Conservation (phyloP, 768 basidiomycete genomes). For the Auriscalpium microsporum region DNA sequence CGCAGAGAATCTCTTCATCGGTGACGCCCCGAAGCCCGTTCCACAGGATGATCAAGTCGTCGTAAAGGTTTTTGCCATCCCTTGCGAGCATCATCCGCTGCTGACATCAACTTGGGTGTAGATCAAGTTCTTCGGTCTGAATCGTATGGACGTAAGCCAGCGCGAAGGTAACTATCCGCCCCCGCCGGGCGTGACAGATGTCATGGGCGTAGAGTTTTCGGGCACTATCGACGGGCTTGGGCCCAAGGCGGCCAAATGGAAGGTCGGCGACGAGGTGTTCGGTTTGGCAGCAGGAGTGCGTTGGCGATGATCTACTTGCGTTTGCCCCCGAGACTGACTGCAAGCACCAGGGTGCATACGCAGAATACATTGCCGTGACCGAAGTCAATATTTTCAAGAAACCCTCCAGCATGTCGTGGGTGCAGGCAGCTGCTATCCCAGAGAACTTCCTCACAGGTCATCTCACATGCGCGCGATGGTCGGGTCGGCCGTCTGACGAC, state of each 20-base stretch:
- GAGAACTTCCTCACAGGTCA: conserved; percentile 84
- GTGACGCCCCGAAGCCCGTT: conserved; percentile 57
- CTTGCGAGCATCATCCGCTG: not conserved
- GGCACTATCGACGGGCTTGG: conserved; percentile 44
- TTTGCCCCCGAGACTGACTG: not conserved
- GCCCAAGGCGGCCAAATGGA: conserved; percentile 26
- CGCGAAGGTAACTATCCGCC: conserved; percentile 65
- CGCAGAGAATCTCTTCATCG: conserved; percentile 70
- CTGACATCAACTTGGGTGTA: conserved; percentile 18
- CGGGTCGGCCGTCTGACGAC: not conserved
- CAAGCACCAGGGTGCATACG: conserved; percentile 70
- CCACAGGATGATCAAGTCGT: conserved; percentile 54
- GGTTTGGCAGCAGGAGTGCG: conserved; percentile 77
- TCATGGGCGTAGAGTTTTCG: conserved; percentile 86
- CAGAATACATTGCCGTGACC: conserved; percentile 69
- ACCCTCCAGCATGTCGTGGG: conserved; percentile 68
- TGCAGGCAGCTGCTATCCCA: conserved; percentile 78
- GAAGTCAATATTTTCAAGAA: conserved; percentile 66
- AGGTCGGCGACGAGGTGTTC: conserved; percentile 75
- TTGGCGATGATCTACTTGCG: conserved; percentile 1
- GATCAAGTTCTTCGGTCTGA: conserved; percentile 82
- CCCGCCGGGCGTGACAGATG: conserved; percentile 66
- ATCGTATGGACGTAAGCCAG: conserved; percentile 78
- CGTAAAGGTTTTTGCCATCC: conserved; percentile 48
- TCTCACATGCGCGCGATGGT: conserved; percentile 4